Evolutionary conservation across 73 alveolate genomes (phyloP), one percentile per base, ranked within the genome.

Genomic region (Diophrys appendiculata): DNA sequence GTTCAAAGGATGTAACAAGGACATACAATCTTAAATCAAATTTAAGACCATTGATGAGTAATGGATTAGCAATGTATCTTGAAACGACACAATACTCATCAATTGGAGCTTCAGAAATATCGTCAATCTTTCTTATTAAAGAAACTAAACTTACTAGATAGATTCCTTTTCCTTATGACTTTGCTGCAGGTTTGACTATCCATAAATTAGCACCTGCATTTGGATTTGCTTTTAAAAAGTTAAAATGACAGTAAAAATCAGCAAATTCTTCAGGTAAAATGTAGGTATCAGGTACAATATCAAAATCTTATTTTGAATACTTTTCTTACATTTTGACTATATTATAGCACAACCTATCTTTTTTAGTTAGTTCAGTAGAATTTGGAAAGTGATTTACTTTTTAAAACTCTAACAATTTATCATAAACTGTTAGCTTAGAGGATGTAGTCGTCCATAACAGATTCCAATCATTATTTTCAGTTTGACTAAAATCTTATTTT

Each of bases 21-120:
- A 95, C 97, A 81, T 96, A 96, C 73, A 96, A 78, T 76, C 99
- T 88, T 34, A 96, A 81, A 89, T 96, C 99, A 83, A 95, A 96
- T 84, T 96, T 96, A 69, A 82, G 93, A 33, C 94, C 95, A 67
- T 80, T 83, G 33, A 96, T 55, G 32, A 93, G 91, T 83, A 95
- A 94, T 0, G 99, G 99, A 27, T 91, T 95, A 43, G 77, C 89
- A 54, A 96, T 93, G 80, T 96, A 96, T 83, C 90, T 81, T 52
- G 94, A 89, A 33, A 96, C 86, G 0, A 91, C 86, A 73, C 84
- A 73, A 33, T 72, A 78, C 53, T 89, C 96, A 54, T 73, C 88
- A 13, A 71, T 80, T 43, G 33, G 76, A 3, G 78, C 79, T 33
- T 77, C 80, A 74, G 67, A 54, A 35, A 92, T 73, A 64, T 91